Percentiles rank a stretch among this genome's conserved stretches.
phyloP scores from a whole-genome alignment of 106 monocot species.

The Allium sativum region DNA sequence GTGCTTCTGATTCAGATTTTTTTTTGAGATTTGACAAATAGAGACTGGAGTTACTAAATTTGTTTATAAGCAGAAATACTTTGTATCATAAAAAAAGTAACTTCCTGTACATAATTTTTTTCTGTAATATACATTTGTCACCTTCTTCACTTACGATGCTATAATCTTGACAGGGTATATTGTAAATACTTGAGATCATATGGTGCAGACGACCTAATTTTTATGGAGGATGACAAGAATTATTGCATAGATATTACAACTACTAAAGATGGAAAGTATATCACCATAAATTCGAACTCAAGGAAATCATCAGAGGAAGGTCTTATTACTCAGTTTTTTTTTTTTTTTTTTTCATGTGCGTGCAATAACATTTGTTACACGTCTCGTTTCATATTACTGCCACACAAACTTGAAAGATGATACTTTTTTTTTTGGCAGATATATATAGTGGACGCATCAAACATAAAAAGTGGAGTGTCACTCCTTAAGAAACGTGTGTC shows the following conservation, averaged over 20 bases:
- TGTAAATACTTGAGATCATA: slow-evolving; percentile 44
- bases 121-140: neutral
- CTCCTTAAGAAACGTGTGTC: slow-evolving; percentile 47
- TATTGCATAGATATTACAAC: slow-evolving; percentile 81
- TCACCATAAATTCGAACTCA: slow-evolving; percentile 93
- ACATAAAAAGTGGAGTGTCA: slow-evolving; percentile 41
- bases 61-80: no score
- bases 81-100: no score
- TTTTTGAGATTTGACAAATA: no score
- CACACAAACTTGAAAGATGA: no score
- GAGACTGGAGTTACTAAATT: no score
- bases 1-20: no score
- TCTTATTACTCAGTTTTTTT: slow-evolving; percentile 27
- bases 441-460: slow-evolving; percentile 54
- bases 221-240: slow-evolving; percentile 53
- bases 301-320: slow-evolving; percentile 96
- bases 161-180: slow-evolving; percentile 41
- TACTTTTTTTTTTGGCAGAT: slow-evolving; percentile 39
- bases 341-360: slow-evolving; percentile 48
- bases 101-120: neutral
- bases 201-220: slow-evolving; percentile 41
- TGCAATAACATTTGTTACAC: slow-evolving; percentile 20
- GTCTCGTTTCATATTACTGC: no score
- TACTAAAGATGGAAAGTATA: slow-evolving; percentile 89
- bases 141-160: slow-evolving; percentile 1